phyloP scores from a whole-genome alignment of 2,329 filamentous ascomycete species.

The Exophiala bonariae region DNA sequence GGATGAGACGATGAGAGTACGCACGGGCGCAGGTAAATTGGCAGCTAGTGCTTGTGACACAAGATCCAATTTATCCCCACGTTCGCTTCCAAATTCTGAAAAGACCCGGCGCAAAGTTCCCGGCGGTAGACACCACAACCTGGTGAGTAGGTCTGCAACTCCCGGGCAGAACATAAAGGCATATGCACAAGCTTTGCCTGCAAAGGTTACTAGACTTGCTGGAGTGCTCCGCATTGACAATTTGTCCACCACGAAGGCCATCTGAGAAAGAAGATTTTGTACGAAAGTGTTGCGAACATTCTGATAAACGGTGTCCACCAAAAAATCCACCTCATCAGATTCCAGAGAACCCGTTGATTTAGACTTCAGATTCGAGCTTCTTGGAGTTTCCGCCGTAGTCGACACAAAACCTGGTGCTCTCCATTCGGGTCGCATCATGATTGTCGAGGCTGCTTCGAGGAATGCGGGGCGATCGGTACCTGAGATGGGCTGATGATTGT shows the following conservation, averaged over 20 bases:
- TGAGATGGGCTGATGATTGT: slow-evolving; percentile 72
- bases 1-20: slow-evolving; percentile 62
- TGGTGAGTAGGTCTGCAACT: slow-evolving; percentile 77
- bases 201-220: slow-evolving; percentile 76
- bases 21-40: slow-evolving; percentile 68
- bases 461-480: slow-evolving; percentile 81
- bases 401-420: slow-evolving; percentile 66
- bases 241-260: slow-evolving; percentile 84
- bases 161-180: slow-evolving; percentile 91
- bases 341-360: slow-evolving; percentile 61
- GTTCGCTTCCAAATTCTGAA: slow-evolving; percentile 63
- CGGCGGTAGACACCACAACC: slow-evolving; percentile 73
- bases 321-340: slow-evolving; percentile 64
- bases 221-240: slow-evolving; percentile 76
- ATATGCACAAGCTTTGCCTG: slow-evolving; percentile 86
- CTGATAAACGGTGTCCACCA: slow-evolving; percentile 76
- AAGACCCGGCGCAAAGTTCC: slow-evolving; percentile 71
- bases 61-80: slow-evolving; percentile 49
- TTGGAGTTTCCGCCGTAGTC: slow-evolving; percentile 35
- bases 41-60: slow-evolving; percentile 64
- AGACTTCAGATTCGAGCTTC: slow-evolving; percentile 45
- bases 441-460: slow-evolving; percentile 72
- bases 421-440: slow-evolving; percentile 92
- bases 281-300: slow-evolving; percentile 87
- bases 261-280: slow-evolving; percentile 77